Base-by-base conservation (phyloP, 768 basidiomycete genomes). In the Imleria badia region DNA sequence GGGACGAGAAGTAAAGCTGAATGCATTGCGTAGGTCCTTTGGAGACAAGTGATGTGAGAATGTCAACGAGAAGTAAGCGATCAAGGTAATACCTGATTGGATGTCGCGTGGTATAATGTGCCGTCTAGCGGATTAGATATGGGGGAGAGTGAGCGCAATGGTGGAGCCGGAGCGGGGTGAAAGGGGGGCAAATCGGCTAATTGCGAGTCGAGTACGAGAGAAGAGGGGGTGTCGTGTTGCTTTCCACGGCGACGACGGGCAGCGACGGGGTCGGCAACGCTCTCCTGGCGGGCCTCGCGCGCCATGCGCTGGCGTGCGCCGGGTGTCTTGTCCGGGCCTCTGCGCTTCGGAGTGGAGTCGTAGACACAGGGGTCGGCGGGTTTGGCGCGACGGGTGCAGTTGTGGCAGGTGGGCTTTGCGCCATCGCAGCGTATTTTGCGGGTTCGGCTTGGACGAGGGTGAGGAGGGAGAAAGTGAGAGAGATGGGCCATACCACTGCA, bases 391-490 rank as follows among this genome's bases (percentile, higher is more conserved):
- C 81, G 81, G 38, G 73, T 70, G 63, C 89, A 92, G 63, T 90
- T 90, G 63, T 87, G 81, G 64, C 90, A 92, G 11, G 76, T 63
- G 11, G 90, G 90, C 59, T 85, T 89, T 10, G 85, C 84, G 49
- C 90, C 90, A 66, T 91, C 89, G 67, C 90, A 92, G 6, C 89
- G 84, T 58, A 88, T 89, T 65, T 92, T 92, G 23, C 89, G 81
- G 15, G 77, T 80, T 23, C 90, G 89, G 65, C 89, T 91, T 59
- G 17, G 48, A 48, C 14, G 40, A 1, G 17, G 42, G 26, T 66
- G 43, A 54, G 34, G 29, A 26, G 19, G 26, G 54, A 41, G 60
- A 3, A 13, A 2, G 12, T 36, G 22, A 7, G 11, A 26, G 11
- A 10, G 11, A 14, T 34, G 29, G 13, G 20, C 68, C 78, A 30